phyloP scores from a whole-genome alignment of 2,329 filamentous ascomycete genomes.

The Emmonsiellopsis sp. region DNA sequence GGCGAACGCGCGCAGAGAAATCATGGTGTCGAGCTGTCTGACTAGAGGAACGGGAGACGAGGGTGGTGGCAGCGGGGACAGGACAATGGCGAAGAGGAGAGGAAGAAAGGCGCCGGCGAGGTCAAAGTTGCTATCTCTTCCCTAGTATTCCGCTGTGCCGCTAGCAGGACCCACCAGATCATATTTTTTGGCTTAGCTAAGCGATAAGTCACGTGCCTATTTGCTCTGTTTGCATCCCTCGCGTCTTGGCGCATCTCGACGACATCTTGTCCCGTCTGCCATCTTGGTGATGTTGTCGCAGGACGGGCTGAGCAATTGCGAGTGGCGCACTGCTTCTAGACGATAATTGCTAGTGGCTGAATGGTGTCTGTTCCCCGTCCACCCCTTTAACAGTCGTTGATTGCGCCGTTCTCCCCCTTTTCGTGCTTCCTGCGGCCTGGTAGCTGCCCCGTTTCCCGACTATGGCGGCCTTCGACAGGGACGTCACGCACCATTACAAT shows the following conservation, averaged over 20 bases:
- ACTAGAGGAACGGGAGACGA: neutral
- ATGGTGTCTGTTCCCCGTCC: constrained; percentile 3
- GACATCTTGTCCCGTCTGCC: too few relatives aligned
- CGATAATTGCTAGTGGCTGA: neutral
- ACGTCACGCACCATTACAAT: constrained; percentile 82
- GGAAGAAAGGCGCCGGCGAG: neutral
- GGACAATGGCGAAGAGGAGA: neutral
- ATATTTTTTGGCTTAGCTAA: constrained; percentile 1
- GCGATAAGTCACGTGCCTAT: neutral
- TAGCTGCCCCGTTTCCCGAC: constrained; percentile 12
- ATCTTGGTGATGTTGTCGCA: neutral
- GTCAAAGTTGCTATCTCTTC: neutral
- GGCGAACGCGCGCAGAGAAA: constrained; percentile 70
- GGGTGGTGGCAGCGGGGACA: neutral
- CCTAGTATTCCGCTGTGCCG: neutral
- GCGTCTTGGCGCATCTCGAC: too few relatives aligned
- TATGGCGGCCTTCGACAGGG: constrained; percentile 64
- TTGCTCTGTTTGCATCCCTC: constrained; percentile 1
- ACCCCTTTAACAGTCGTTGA: too few relatives aligned
- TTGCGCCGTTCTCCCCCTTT: neutral
- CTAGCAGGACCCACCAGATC: neutral
- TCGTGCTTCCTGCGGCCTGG: neutral
- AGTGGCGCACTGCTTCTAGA: neutral
- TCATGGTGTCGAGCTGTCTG: constrained; percentile 52
- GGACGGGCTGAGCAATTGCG: neutral